Evolutionary conservation across 2,329 filamentous ascomycete species (phyloP).

Genomic region (Nothophaeocryptopus gaeumannii): DNA sequence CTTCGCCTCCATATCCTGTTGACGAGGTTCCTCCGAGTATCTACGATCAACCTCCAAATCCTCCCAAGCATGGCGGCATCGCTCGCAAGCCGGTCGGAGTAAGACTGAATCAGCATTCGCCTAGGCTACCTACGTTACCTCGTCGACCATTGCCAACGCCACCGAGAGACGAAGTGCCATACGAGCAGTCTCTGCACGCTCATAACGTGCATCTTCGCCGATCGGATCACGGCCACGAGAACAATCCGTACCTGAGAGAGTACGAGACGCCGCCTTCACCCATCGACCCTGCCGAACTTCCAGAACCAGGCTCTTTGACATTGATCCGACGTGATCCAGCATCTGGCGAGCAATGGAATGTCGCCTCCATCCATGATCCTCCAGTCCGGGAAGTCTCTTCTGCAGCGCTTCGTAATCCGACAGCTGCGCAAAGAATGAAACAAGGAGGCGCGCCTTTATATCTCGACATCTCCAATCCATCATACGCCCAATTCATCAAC

Average conservation of each 20-base stretch:
- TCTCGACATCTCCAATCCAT: slow-evolving; percentile 58
- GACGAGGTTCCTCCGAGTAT: slow-evolving; percentile 13
- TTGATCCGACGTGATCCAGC: slow-evolving; percentile 52
- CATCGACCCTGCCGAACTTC: slow-evolving; percentile 9
- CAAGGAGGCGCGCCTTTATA: slow-evolving; percentile 43
- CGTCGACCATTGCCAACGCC: slow-evolving; percentile 28
- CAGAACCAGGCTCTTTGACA: slow-evolving; percentile 37
- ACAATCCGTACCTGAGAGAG: slow-evolving; percentile 26
- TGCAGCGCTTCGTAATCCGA: slow-evolving; percentile 35
- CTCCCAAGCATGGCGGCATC: slow-evolving; percentile 18
- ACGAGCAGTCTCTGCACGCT: slow-evolving; percentile 21
- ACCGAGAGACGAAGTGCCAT: slow-evolving; percentile 22
- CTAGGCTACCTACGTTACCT: slow-evolving; percentile 23
- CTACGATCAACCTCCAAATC: slow-evolving; percentile 3
- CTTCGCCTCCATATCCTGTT: slow-evolving; percentile 22
- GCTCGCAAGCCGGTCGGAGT: slow-evolving; percentile 26
- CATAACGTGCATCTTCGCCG: slow-evolving; percentile 25
- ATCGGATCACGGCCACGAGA: slow-evolving; percentile 21
- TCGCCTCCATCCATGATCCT: slow-evolving; percentile 48
- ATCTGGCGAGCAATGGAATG: slow-evolving; percentile 52
- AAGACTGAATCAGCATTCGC: background rate
- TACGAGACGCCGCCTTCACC: slow-evolving; percentile 14
- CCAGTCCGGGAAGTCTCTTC: slow-evolving; percentile 45
- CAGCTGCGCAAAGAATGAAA: slow-evolving; percentile 33
- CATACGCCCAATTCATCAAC: slow-evolving; percentile 57